Conservation (phyloP, 169 alveolate species). For the Babesia ovis region DNA sequence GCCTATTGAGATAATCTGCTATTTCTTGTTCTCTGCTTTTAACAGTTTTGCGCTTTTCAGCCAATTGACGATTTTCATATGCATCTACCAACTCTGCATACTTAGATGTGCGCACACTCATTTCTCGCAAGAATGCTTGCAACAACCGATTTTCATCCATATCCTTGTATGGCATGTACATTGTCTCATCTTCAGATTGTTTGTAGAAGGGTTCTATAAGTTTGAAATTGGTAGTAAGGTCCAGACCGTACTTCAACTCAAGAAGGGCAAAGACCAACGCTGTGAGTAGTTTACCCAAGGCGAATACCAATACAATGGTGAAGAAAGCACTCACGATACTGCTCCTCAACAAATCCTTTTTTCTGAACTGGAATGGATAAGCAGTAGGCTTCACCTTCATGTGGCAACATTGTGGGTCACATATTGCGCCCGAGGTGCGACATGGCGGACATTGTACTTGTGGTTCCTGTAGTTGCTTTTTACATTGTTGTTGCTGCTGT, state of each 20-base stretch:
- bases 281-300: conserved; percentile 15
- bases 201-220: conserved; percentile 12
- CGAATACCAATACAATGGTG: conserved; percentile 19
- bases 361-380: conserved; percentile 52
- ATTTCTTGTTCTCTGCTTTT: no score
- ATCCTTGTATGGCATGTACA: neutral
- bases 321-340: conserved; percentile 22
- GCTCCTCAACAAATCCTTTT: conserved; percentile 33
- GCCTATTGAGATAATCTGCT: neutral
- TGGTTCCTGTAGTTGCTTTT: neutral
- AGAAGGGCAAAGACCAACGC: conserved; percentile 4
- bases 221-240: conserved; percentile 12
- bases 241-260: conserved; percentile 15
- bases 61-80: neutral
- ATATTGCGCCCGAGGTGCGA: neutral
- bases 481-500: neutral
- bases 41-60: neutral
- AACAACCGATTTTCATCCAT: neutral
- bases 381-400: conserved; percentile 54
- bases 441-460: neutral
- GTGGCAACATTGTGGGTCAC: conserved; percentile 31
- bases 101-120: neutral
- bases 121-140: neutral
- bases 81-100: neutral
- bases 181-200: conserved; percentile 1